Base-by-base conservation (phyloP, 805 yeast genomes). In the Grigorovia transvaalensis region DNA sequence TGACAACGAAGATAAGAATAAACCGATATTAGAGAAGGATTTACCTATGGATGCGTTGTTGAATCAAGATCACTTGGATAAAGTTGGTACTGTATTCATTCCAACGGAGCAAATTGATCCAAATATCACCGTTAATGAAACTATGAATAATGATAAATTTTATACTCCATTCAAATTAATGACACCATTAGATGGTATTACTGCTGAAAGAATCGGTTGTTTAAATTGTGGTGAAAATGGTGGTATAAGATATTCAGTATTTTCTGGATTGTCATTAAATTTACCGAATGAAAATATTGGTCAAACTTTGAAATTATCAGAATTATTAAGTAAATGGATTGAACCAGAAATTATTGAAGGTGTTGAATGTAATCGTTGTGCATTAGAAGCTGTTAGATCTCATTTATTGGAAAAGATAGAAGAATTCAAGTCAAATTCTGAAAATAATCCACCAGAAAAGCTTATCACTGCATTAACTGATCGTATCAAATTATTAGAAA, bases 311-410 rank as follows among this genome's bases (percentile, higher is more conserved):
- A 69, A 71, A 46, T 68, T 86, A 51, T 66, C 76, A 5, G 80
- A 76, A 17, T 71, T 86, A 50, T 66, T 87, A 55, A 71, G 75
- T 46, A 79, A 81, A 45, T 87, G 89, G 88, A 79, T 75, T 6
- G 75, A 79, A 52, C 87, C 90, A 43, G 99, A 91, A 64, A 79
- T 85, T 20, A 89, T 91, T 53, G 90, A 88, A 57, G 96, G 89
- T 46, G 99, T 91, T 41, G 91, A 89, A 67, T 91, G 99, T 72
- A 88, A 90, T 62, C 76, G 98, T 60, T 91, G 98, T 72, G 91
- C 95, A 2, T 73, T 91, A 57, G 66, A 67, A 30, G 82, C 81
- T 53, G 82, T 86, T 12, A 70, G 68, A 49, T 75, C 73, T n/a
- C 80, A 75, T 55, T 67, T 84, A 38, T 49, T 59, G 18, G 71